Base-by-base conservation (phyloP, 2,329 filamentous ascomycete genomes). In the Venturia asperata region DNA sequence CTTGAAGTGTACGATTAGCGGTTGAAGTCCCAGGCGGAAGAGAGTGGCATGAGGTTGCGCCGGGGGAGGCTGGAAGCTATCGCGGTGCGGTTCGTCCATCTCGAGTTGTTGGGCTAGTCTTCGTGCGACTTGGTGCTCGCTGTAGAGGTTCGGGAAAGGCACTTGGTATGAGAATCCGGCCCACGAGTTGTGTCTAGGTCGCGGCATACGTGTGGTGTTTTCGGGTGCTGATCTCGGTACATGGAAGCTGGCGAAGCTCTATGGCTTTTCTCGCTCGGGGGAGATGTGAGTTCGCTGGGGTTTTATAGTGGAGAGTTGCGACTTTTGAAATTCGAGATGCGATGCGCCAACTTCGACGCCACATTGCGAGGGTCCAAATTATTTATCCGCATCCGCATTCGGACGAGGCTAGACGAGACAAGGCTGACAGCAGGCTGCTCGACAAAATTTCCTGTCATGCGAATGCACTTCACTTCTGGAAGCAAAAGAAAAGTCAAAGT, bases 1-100 rank as follows among this genome's bases (percentile, higher is more conserved):
- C 30, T 67, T 67, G 66, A 67, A 67, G 30, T 67, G 66, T 21
- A 62, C 62, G 21, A 64, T 67, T 17, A 67, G 45, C 7, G 64
- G 39, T 60, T 45, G 37, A 10, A 67, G 43, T 47, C 52, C 66
- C 7, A 67, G 47, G 10, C 66, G 64, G 24, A 67, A 61, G 19
- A 66, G 61, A 13, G 61, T 63, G 17, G 60, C 45, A 56, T 66
- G 61, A 30, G 61, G 64, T 24, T 58, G 42, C 15, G 43, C 42
- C 11, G 41, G 42, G 15, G 61, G 43, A 45, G 39, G 6, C 19
- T 39, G 19, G 17, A 13, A 17, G 19, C 9, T 4, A 37, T 58
- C 19, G 3, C 52, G 52, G 27, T 19, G 30, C 5, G 52, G 52
- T 5, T 58, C 30, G 52, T 58, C 52, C 52, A 58, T 52, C 21